A percentile compares a stretch with the other conserved stretches of the same genome.
These are phyloP conservation scores for Hymenoscyphus salicellus DNA, from an alignment of 2,329 filamentous ascomycete genomes.

Conservation along the genomic window DNA sequence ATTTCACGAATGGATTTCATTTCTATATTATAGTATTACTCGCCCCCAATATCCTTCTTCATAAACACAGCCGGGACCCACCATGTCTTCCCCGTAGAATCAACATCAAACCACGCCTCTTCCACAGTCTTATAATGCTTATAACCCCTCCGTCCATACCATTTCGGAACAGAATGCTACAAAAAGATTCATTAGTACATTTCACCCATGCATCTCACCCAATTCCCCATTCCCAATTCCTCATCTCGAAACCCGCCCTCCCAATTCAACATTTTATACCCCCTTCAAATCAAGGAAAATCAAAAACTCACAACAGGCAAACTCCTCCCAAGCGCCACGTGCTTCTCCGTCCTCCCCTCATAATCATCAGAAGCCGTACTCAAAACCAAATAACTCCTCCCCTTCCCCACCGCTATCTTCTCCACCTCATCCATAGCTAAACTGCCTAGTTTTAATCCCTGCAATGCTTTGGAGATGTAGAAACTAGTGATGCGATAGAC, in stretches of 20 bases:
- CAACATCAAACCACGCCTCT: slow-evolving; percentile 19
- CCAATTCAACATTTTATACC: too few relatives aligned
- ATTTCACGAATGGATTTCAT: too few relatives aligned
- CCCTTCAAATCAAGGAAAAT: not conserved
- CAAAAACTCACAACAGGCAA: slow-evolving; percentile 11
- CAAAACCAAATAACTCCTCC: slow-evolving; percentile 24
- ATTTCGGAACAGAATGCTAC: slow-evolving; percentile 24
- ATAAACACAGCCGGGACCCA: slow-evolving; percentile 24
- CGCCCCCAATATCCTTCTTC: slow-evolving; percentile 24
- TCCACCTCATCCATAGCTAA: slow-evolving; percentile 30
- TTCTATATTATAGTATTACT: not conserved
- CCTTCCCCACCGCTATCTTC: slow-evolving; percentile 17
- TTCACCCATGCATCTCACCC: too few relatives aligned
- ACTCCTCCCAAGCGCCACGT: slow-evolving; percentile 15
- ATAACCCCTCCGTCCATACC: slow-evolving; percentile 33
- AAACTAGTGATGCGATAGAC: slow-evolving; percentile 26
- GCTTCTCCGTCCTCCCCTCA: slow-evolving; percentile 10
- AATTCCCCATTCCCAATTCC: not conserved
- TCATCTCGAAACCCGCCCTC: not conserved
- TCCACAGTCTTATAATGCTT: slow-evolving; percentile 19
- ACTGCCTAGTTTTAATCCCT: slow-evolving; percentile 25
- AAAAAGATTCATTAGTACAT: slow-evolving; percentile 1
- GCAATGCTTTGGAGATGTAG: slow-evolving; percentile 26
- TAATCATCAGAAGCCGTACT: slow-evolving; percentile 21
- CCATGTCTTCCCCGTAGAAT: slow-evolving; percentile 23